Conservation (phyloP, 2,329 filamentous ascomycete species). For the Neonectria hederae region DNA sequence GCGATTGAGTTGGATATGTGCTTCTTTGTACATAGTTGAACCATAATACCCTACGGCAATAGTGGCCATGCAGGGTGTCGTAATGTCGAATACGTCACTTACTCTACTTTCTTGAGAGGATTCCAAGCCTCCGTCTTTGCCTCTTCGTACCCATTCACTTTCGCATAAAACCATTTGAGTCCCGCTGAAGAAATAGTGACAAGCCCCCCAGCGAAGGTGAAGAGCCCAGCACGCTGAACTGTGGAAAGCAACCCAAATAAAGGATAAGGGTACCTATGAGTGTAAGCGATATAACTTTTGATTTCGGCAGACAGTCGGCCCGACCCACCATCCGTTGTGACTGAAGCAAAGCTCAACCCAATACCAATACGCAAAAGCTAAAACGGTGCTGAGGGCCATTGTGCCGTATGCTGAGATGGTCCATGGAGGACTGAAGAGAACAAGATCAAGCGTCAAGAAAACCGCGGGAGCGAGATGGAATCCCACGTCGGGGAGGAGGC, state of each 20-base stretch:
- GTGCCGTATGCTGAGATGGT: constrained; percentile 69
- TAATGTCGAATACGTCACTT: constrained; percentile 7
- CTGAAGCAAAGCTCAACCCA: constrained; percentile 80
- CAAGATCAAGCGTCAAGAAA: constrained; percentile 70
- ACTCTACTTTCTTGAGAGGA: constrained; percentile 46
- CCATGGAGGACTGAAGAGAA: constrained; percentile 79
- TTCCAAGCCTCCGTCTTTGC: constrained; percentile 44
- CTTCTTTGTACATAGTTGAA: constrained; percentile 6
- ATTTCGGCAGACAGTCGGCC: background rate
- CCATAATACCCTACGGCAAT: background rate
- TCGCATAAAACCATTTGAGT: constrained; percentile 76
- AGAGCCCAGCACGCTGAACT: constrained; percentile 73
- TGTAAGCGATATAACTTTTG: constrained; percentile 20
- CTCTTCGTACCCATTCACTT: constrained; percentile 67
- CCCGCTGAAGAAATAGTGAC: constrained; percentile 76
- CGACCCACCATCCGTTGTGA: constrained; percentile 69
- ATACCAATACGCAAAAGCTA: constrained; percentile 77
- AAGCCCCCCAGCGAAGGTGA: constrained; percentile 72
- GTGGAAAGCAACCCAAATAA: constrained; percentile 77
- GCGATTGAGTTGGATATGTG: background rate
- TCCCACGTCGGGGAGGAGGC: constrained; percentile 66
- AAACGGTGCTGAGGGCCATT: constrained; percentile 63
- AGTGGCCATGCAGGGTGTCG: background rate
- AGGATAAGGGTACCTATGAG: constrained; percentile 81
- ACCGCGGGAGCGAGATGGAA: constrained; percentile 74